phyloP scores from a whole-genome alignment of 2,329 filamentous ascomycete species.

The Thielaviopsis populi region DNA sequence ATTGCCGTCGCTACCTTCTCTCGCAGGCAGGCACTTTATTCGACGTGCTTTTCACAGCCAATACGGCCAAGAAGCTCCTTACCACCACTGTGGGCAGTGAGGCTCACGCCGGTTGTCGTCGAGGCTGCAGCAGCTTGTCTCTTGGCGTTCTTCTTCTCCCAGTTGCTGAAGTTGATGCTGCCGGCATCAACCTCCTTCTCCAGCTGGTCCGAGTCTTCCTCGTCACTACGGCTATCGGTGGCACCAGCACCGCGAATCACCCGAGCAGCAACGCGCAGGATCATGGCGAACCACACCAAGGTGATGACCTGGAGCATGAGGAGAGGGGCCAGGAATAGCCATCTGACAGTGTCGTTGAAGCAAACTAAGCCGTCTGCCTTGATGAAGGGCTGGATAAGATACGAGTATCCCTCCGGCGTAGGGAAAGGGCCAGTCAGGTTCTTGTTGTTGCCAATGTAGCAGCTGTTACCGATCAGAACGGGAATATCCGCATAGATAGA shows the following conservation, averaged over 20 bases:
- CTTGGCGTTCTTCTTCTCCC: constrained; percentile 41
- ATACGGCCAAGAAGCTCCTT: constrained; percentile 73
- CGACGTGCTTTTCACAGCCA: constrained; percentile 58
- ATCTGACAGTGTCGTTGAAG: constrained; percentile 60
- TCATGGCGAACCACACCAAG: constrained; percentile 80
- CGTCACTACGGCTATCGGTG: constrained; percentile 78
- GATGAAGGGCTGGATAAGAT: constrained; percentile 60
- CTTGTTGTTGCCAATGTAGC: constrained; percentile 48
- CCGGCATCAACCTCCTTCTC: constrained; percentile 68
- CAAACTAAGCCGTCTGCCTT: constrained; percentile 61
- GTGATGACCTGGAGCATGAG: constrained; percentile 66
- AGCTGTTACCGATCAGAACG: constrained; percentile 47
- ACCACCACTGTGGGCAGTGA: constrained; percentile 56
- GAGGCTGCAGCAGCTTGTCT: constrained; percentile 33
- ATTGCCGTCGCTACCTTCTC: neutral
- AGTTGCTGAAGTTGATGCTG: constrained; percentile 49
- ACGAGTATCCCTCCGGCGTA: constrained; percentile 37
- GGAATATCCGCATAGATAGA: constrained; percentile 59
- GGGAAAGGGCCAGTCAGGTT: constrained; percentile 40
- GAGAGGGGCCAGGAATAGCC: constrained; percentile 62
- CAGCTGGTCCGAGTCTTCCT: constrained; percentile 55
- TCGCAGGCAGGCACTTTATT: constrained; percentile 6
- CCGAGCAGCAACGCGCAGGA: constrained; percentile 64
- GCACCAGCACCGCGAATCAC: constrained; percentile 64
- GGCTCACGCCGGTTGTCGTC: constrained; percentile 44